Conservation (phyloP, 2,329 filamentous ascomycete genomes). For the Chaetoscypha palmicola region DNA sequence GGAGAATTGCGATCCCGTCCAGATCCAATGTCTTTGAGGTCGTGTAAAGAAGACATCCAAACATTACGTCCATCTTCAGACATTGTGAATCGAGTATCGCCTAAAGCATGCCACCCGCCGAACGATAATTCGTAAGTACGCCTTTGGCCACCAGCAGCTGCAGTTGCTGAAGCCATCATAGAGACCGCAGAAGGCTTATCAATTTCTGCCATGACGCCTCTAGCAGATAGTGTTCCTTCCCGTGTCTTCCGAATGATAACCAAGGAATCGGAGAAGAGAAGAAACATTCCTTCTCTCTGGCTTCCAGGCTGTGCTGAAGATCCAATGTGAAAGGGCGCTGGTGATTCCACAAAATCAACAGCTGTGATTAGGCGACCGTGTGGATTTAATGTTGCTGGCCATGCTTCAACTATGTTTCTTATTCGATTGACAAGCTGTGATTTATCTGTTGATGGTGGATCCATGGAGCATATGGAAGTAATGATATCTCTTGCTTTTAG, state of each 20-base stretch:
- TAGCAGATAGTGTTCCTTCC: slow-evolving; percentile 58
- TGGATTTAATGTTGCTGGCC: slow-evolving; percentile 66
- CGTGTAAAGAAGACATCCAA: slow-evolving; percentile 60
- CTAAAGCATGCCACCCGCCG: slow-evolving; percentile 62
- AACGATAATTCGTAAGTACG: slow-evolving; percentile 65
- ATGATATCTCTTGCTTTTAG: slow-evolving; percentile 89
- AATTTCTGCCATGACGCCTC: slow-evolving; percentile 74
- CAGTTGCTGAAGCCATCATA: slow-evolving; percentile 56
- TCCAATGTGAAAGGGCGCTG: slow-evolving; percentile 57
- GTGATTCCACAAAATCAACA: slow-evolving; percentile 70
- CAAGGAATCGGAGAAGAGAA: slow-evolving; percentile 79
- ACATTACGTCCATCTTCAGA: slow-evolving; percentile 56
- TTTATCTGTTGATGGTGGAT: slow-evolving; percentile 64
- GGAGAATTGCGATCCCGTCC: slow-evolving; percentile 43
- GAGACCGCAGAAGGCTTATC: slow-evolving; percentile 68
- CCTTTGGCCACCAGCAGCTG: slow-evolving; percentile 52
- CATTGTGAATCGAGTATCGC: slow-evolving; percentile 67
- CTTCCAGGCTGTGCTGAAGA: slow-evolving; percentile 7
- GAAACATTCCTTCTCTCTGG: slow-evolving; percentile 59
- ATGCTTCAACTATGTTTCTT: slow-evolving; percentile 68
- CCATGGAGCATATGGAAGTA: slow-evolving; percentile 92
- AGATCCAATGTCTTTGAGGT: slow-evolving; percentile 49
- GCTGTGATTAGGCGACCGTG: slow-evolving; percentile 74
- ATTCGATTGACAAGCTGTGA: slow-evolving; percentile 68
- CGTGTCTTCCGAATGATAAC: slow-evolving; percentile 67